Evolutionary conservation across 352 stramenopile genomes (phyloP), one percentile per base, ranked within the genome.

Genomic region (Vaucheria bursata): DNA sequence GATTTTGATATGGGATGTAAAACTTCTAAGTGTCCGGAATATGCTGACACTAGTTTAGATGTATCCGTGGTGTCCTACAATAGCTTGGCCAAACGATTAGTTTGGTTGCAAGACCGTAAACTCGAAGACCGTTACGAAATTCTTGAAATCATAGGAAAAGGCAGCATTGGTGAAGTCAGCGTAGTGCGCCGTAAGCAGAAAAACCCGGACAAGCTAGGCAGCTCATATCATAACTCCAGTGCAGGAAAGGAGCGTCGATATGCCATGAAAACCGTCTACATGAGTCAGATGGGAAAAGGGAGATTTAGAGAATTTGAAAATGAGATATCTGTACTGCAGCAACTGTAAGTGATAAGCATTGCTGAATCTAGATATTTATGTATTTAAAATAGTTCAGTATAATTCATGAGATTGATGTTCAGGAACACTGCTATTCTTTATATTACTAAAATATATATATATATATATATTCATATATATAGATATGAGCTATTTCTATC

Each of bases 191-290:
- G 40, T 34, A 77, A 74, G 4, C 12, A n/a, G 39, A 38, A 34
- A 6, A 32, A 5, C 0, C 29, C 35, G 33, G 29, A 25, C n/a
- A 12, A 25, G 12, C 32, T 35, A 0, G 70, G 70, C 6, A 32
- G 70, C 50, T n/a, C n/a, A 6, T 1, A 0, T 33, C 33, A 73
- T 59, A 2, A 5, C 73, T 8, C 2, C 53, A 72, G 65, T 35
- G 8, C 29, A 36, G 31, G 12, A 35, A 72, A 79, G 74, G 71
- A 76, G 31, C 64, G 77, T 12, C 29, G 71, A 33, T 82, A 82
- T 45, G 77, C 77, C n/a, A 79, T 82, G 71, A 82, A 82, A 72
- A 80, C 77, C 34, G 79, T 82, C 71, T 76, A 82, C 77, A 50
- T 82, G 5, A 80, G 45, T 12, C 71, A 72, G 7, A 65, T 82